These are phyloP conservation scores for Ophiostoma ulmi DNA, from an alignment of 2,329 filamentous ascomycete genomes.

Conservation along the genomic window DNA sequence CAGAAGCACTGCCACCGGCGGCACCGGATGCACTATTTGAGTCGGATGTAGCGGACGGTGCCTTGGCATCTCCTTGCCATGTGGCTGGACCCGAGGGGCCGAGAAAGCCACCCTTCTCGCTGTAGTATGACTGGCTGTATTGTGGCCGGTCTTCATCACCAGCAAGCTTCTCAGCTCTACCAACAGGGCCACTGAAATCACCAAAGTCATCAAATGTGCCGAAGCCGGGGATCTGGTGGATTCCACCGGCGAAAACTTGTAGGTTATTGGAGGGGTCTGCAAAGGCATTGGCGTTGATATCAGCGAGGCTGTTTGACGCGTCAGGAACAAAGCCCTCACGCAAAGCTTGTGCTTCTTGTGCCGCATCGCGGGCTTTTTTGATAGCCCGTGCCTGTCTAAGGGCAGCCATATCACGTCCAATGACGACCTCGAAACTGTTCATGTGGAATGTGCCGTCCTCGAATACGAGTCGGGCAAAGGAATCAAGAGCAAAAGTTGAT, in stretches of 20 bases:
- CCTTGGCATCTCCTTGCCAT: conserved; percentile 1
- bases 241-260: conserved; percentile 1
- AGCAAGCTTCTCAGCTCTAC: conserved; percentile 39
- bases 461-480: conserved; percentile 61
- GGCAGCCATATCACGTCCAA: conserved; percentile 64
- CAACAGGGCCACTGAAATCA: conserved; percentile 20
- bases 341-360: not conserved
- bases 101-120: conserved; percentile 64
- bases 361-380: conserved; percentile 31
- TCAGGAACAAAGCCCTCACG: not conserved
- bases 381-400: conserved; percentile 51
- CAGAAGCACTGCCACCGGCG: not conserved
- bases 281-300: conserved; percentile 42
- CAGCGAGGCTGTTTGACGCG: conserved; percentile 42
- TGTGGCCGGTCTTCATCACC: conserved; percentile 30
- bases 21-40: not conserved
- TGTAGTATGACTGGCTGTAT: conserved; percentile 63
- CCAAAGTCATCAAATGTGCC: not conserved
- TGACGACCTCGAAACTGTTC: conserved; percentile 66
- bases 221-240: conserved; percentile 8
- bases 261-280: not conserved
- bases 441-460: conserved; percentile 73
- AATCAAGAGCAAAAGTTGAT: conserved; percentile 38
- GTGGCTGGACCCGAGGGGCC: conserved; percentile 41
- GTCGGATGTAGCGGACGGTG: not conserved